Evolutionary conservation across 2,329 filamentous ascomycete species (phyloP).

Genomic region (Diaporthe vaccinii): DNA sequence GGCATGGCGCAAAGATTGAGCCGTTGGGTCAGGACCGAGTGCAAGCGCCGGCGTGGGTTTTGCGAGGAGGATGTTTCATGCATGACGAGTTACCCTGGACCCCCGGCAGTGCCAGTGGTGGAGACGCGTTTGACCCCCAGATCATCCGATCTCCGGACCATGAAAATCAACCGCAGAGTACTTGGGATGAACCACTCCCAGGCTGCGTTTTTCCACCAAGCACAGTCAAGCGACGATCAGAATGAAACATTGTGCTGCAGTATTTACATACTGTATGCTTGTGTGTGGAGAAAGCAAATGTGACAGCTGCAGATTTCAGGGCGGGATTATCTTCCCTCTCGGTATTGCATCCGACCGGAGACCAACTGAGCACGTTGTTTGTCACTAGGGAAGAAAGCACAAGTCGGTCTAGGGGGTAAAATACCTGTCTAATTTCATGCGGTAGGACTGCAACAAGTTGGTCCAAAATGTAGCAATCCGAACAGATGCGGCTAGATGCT

Average conservation of each 20-base stretch:
- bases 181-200: slow-evolving; percentile 11
- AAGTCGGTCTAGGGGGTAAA: not conserved
- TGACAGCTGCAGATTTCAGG: not conserved
- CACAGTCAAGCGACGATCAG: slow-evolving; percentile 7
- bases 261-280: not conserved
- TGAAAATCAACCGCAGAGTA: not conserved
- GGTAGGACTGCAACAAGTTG: not conserved
- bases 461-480: not conserved
- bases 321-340: not conserved
- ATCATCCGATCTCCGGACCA: slow-evolving; percentile 32
- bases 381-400: not conserved
- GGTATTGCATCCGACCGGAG: not conserved
- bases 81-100: slow-evolving; percentile 13
- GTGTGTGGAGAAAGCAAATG: not conserved
- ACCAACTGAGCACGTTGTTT: not conserved
- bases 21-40: not conserved
- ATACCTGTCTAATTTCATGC: not conserved
- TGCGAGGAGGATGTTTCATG: not conserved
- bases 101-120: slow-evolving; percentile 3
- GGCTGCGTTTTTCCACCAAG: slow-evolving; percentile 1
- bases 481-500: not conserved
- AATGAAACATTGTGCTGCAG: not conserved
- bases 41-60: slow-evolving; percentile 5
- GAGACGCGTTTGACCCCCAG: slow-evolving; percentile 22
- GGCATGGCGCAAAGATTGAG: not conserved